A percentile compares a stretch with the other conserved stretches of the same genome.
Conservation (phyloP, 805 yeast species). For the Sugiyamaella lignohabitans region DNA sequence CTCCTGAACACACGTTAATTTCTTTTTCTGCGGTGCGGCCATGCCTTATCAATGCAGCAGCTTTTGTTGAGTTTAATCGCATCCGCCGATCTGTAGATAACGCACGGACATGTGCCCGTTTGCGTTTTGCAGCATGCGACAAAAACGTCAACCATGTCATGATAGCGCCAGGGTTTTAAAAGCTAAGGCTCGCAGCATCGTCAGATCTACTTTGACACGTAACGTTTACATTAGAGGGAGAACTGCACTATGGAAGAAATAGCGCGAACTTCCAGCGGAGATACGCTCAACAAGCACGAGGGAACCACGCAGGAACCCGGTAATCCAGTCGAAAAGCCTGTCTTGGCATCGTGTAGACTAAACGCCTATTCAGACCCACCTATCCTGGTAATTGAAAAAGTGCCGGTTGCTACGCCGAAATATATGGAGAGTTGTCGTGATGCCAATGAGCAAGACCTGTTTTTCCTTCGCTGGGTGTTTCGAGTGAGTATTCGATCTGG, state of each 20-base stretch:
- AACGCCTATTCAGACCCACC: conserved; percentile 13
- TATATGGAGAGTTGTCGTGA: conserved; percentile 6
- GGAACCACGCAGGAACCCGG: not conserved
- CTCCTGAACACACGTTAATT: too few relatives aligned
- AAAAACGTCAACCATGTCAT: too few relatives aligned
- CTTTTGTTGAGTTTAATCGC: too few relatives aligned
- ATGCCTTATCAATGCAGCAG: too few relatives aligned
- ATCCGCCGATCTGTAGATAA: too few relatives aligned
- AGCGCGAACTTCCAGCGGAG: conserved; percentile 11
- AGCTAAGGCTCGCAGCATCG: too few relatives aligned
- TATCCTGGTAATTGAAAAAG: conserved; percentile 10
- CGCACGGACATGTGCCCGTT: too few relatives aligned
- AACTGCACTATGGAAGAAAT: conserved; percentile 3
- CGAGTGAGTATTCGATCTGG: conserved; percentile 11
- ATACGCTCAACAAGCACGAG: conserved; percentile 15
- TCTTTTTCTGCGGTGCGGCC: too few relatives aligned
- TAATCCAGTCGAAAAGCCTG: conserved; percentile 1
- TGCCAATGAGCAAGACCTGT: conserved; percentile 17
- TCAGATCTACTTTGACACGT: too few relatives aligned
- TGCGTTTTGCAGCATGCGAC: too few relatives aligned
- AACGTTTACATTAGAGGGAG: not conserved
- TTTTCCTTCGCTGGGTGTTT: conserved; percentile 21
- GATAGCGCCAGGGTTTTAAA: too few relatives aligned
- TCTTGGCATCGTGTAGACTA: conserved; percentile 17
- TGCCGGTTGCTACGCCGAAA: conserved; percentile 17